Evolutionary conservation across 208 protist species (phyloP), one percentile per base, ranked within the genome.

Genomic region (Trichomonas vaginalis): DNA sequence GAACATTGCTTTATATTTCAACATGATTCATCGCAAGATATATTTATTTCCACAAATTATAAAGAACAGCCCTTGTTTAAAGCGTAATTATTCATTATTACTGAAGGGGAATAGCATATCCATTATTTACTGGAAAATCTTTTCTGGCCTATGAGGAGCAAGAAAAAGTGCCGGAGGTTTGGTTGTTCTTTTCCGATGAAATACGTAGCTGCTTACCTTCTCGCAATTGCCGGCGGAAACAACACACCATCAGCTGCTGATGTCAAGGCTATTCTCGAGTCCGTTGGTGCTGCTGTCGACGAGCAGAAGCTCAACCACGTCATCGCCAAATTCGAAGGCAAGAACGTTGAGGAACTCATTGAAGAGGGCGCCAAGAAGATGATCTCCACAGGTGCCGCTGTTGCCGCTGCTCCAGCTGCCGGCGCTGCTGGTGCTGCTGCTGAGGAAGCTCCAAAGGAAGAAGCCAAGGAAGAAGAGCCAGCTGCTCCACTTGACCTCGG

Each of bases 141-240:
- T n/a, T n/a, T n/a, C n/a, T n/a, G n/a, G n/a, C n/a, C n/a, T n/a
- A n/a, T n/a, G n/a, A n/a, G n/a, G n/a, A n/a, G n/a, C n/a, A n/a
- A n/a, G n/a, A 70, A 70, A 70, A 70, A 70, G 56, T 70, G 56
- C 2, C 56, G 56, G 56, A 70, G 56, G 56, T 70, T 70, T 70
- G 56, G 56, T 70, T 27, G 56, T 12, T 37, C 49, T 45, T 95
- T 49, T 49, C 42, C 39, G 21, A 96, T 96, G 95, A 96, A 96
- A 90, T 46, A 88, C 95, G 40, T 96, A 70, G 97, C 97, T 79
- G 97, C 98, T 80, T 98, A 98, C 97, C 95, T 98, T 39, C 97
- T 98, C 56, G 96, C 96, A 42, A 95, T 96, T n/a, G 97, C 98
- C 49, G 97, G 96, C 95, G 97, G 97, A 96, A 98, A 97, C 62